Percentiles rank a stretch among this genome's conserved stretches.
Evolutionary conservation across 345 rosid species (phyloP).

Genomic region (Schrenkiella parvula): DNA sequence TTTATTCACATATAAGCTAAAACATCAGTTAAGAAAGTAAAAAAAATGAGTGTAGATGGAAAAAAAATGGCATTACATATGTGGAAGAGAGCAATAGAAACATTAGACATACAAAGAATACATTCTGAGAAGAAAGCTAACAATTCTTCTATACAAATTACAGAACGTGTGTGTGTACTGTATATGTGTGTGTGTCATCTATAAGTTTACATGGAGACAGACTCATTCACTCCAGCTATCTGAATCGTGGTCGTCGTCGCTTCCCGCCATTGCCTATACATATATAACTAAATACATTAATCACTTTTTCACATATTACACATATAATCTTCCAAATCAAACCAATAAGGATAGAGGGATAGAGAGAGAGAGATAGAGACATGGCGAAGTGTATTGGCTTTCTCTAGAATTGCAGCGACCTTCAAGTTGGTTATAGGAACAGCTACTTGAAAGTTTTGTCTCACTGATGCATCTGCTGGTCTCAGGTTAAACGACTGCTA

Average conservation of each 20-base stretch:
- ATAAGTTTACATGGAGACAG: background rate
- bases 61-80: background rate
- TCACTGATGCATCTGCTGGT: slow-evolving; percentile 50
- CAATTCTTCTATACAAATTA: background rate
- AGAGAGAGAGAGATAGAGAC: slow-evolving; percentile 36
- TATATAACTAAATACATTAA: background rate
- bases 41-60: background rate
- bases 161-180: background rate
- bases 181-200: background rate
- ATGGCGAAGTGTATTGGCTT: slow-evolving; percentile 95
- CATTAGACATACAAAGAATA: background rate
- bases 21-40: background rate
- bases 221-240: slow-evolving; percentile 77
- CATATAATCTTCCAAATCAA: background rate
- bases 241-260: slow-evolving; percentile 85
- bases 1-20: too few species aligned
- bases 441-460: slow-evolving; percentile 65
- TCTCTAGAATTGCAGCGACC: slow-evolving; percentile 95
- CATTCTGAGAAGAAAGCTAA: background rate
- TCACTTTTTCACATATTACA: background rate
- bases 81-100: background rate
- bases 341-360: background rate
- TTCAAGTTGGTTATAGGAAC: slow-evolving; percentile 72
- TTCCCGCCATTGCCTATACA: slow-evolving; percentile 76
- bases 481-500: slow-evolving; percentile 82